These are phyloP conservation scores for Hericium coralloides DNA, from an alignment of 768 basidiomycete species.

Conservation along the genomic window DNA sequence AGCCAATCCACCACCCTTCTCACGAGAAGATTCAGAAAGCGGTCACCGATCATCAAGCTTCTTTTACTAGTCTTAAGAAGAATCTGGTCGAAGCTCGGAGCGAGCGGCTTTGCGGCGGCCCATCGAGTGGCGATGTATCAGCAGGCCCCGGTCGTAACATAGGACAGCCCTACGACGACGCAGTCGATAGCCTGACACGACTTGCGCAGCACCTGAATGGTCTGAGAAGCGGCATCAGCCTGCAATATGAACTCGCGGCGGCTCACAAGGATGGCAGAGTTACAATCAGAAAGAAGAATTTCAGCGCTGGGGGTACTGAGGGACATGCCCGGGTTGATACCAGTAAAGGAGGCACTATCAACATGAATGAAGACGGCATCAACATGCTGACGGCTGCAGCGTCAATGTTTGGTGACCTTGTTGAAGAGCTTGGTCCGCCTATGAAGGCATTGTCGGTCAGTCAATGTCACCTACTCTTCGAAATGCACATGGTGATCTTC, in stretches of 20 bases:
- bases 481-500: not conserved
- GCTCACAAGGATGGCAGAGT: slow-evolving; percentile 42
- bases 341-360: slow-evolving; percentile 12
- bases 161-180: slow-evolving; percentile 70
- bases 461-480: not conserved
- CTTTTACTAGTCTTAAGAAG: slow-evolving; percentile 85
- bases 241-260: slow-evolving; percentile 77
- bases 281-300: slow-evolving; percentile 19
- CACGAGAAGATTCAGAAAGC: slow-evolving; percentile 67
- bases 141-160: slow-evolving; percentile 9
- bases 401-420: slow-evolving; percentile 66
- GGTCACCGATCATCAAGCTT: slow-evolving; percentile 76
- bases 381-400: slow-evolving; percentile 55
- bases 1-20: slow-evolving; percentile 46
- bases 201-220: slow-evolving; percentile 94
- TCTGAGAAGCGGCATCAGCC: slow-evolving; percentile 68
- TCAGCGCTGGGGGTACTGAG: not conserved
- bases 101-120: slow-evolving; percentile 51
- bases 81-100: slow-evolving; percentile 81
- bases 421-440: slow-evolving; percentile 75
- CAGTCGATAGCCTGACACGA: slow-evolving; percentile 77
- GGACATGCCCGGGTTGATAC: not conserved
- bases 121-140: not conserved
- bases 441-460: slow-evolving; percentile 65
- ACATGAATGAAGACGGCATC: slow-evolving; percentile 22